These are phyloP conservation scores for Lachnellula cervina DNA, from an alignment of 2,329 filamentous ascomycete genomes.

Conservation along the genomic window DNA sequence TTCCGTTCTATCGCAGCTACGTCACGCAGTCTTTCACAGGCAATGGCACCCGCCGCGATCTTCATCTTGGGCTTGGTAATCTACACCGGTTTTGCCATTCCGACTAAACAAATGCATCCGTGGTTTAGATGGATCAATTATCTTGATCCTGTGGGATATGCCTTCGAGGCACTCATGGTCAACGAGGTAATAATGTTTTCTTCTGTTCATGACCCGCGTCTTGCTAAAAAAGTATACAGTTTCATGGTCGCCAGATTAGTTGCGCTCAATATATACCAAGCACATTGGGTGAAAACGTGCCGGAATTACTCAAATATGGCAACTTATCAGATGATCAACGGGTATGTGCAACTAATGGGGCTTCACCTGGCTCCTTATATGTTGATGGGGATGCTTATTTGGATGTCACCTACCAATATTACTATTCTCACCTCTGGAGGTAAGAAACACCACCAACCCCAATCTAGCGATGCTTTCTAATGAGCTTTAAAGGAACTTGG, in stretches of 20 bases:
- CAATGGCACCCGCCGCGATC: slow-evolving; percentile 55
- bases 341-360: slow-evolving; percentile 57
- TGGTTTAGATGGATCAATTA: slow-evolving; percentile 86
- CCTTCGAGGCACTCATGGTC: slow-evolving; percentile 74
- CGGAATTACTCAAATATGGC: slow-evolving; percentile 7
- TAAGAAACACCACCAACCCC: not conserved
- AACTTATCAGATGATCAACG: slow-evolving; percentile 12
- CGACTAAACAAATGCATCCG: slow-evolving; percentile 56
- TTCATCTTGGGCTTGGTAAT: slow-evolving; percentile 34
- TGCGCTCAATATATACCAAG: slow-evolving; percentile 15
- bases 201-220: not conserved
- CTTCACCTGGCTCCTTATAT: slow-evolving; percentile 44
- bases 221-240: slow-evolving; percentile 34
- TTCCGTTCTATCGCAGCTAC: slow-evolving; percentile 75
- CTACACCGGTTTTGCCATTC: slow-evolving; percentile 39
- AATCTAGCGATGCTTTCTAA: not conserved
- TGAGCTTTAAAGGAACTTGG: slow-evolving; percentile 48
- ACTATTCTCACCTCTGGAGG: slow-evolving; percentile 57
- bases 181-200: slow-evolving; percentile 51
- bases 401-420: slow-evolving; percentile 51
- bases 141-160: slow-evolving; percentile 56
- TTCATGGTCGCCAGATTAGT: slow-evolving; percentile 35
- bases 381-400: slow-evolving; percentile 58
- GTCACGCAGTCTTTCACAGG: slow-evolving; percentile 64
- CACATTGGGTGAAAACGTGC: not conserved